Evolutionary conservation across 257 asterid species (phyloP), one percentile per base, ranked within the genome.

Genomic region (Haberlea rhodopensis): DNA sequence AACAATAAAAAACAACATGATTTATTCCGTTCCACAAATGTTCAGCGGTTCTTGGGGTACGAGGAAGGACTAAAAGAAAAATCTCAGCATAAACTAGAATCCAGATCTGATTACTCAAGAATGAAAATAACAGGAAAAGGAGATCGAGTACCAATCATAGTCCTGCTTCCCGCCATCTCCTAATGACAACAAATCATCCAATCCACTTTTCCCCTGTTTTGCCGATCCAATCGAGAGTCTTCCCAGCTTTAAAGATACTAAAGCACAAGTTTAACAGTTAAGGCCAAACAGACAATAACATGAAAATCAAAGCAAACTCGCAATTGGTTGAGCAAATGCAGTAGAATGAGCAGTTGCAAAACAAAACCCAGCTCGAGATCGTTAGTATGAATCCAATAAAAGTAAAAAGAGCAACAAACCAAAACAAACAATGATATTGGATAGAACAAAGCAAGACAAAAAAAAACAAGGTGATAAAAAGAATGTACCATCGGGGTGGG

Each of bases 91-190:
- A 63, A 66, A 58, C 72, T 57, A 78, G 74, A 43, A 78, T 78
- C 79, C 67, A 79, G 63, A 69, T 37, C 29, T 28, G 49, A 70
- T 56, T 60, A 28, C 13, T 58, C 21, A 62, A 48, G 29, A 60
- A 65, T 9, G 23, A 52, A 57, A 40, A 66, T 65, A 18, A 20
- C 53, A 54, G 59, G 53, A 15, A 24, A 61, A 27, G 21, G 16
- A 27, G 58, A 51, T 19, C 19, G 58, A 48, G 28, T 78, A 83
- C 89, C 89, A 83, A 70, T 83, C 89, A 48, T 83, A 83, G 67
- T 83, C 89, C 65, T 83, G 76, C 71, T 83, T 83, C 65, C 89
- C 89, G 48, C 81, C 84, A 25, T 78, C 86, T 37, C 76, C 75
- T 9, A n/a, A n/a, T n/a, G 86, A 65, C 66, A 83, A 53, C 25